A percentile compares a stretch with the other conserved stretches of the same genome.
These are phyloP conservation scores for Asterella californica DNA, from an alignment of 225 moss, liverwort and hornwort genomes.

Conservation along the genomic window DNA sequence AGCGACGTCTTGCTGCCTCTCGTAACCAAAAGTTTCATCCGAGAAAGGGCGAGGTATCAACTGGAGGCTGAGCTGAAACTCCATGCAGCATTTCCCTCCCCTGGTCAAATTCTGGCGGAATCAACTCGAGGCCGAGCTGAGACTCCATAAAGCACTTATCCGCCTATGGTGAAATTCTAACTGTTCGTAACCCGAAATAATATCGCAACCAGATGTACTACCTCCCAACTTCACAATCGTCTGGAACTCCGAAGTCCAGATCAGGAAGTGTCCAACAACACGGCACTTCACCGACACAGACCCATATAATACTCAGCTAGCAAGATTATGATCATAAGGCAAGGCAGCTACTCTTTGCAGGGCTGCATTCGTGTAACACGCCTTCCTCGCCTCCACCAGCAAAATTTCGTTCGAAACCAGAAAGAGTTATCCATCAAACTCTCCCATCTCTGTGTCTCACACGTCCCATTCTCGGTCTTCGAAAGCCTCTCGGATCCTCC, in stretches of 20 bases:
- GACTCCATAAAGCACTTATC: neutral
- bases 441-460: neutral
- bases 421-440: neutral
- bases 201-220: neutral
- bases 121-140: neutral
- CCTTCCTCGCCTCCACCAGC: neutral
- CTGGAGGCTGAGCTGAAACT: neutral
- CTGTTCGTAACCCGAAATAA: too few species aligned
- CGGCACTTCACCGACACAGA: neutral
- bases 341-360: neutral
- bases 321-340: neutral
- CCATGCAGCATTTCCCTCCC: constrained; percentile 3
- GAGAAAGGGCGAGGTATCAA: neutral
- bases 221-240: neutral
- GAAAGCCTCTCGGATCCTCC: neutral
- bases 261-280: neutral
- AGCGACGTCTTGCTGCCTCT: neutral
- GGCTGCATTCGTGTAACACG: neutral
- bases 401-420: neutral
- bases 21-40: neutral
- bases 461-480: neutral
- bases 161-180: neutral
- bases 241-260: neutral
- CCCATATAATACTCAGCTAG: too few species aligned
- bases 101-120: neutral